Evolutionary conservation across 192 early-diverging fungal genomes (phyloP).

Genomic region (Coemansia sp.): DNA sequence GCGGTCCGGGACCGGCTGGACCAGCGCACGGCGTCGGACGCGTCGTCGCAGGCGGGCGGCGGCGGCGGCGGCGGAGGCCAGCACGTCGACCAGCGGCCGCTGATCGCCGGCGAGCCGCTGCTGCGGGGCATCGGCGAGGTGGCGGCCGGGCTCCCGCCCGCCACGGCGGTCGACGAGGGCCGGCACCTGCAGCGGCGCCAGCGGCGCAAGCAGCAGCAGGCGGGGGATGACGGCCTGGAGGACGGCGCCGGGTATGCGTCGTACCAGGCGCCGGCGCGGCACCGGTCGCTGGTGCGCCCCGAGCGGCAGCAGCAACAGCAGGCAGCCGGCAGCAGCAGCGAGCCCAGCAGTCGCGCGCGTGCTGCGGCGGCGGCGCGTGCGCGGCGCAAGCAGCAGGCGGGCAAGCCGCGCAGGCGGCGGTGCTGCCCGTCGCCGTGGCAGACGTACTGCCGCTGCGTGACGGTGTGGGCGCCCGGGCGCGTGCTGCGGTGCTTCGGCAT

Average conservation of each 20-base stretch:
- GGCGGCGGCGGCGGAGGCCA: too few relatives aligned
- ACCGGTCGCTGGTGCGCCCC: conserved; percentile 73
- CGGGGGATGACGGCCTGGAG: conserved; percentile 22
- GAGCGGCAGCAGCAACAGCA: conserved; percentile 45
- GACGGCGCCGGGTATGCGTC: conserved; percentile 20
- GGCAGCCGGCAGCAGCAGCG: conserved; percentile 16
- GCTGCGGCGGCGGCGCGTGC: conserved; percentile 27
- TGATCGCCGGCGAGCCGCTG: conserved; percentile 42
- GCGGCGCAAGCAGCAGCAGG: conserved; percentile 6
- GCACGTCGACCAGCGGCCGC: conserved; percentile 29
- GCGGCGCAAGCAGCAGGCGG: conserved; percentile 44
- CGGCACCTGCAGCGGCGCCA: conserved; percentile 29
- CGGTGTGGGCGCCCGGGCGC: conserved; percentile 65
- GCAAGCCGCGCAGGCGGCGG: conserved; percentile 24
- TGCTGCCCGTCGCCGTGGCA: conserved; percentile 70
- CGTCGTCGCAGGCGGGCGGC: conserved; percentile 50
- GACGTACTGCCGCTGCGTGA: conserved; percentile 75
- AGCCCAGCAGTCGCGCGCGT: conserved; percentile 22
- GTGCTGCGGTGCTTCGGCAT: conserved; percentile 64
- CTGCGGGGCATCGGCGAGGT: conserved; percentile 45
- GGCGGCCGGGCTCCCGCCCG: neutral
- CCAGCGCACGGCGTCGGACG: conserved; percentile 47
- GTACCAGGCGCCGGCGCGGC: conserved; percentile 51
- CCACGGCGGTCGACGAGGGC: conserved; percentile 19
- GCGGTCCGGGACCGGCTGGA: conserved; percentile 37